Evolutionary conservation across 768 basidiomycete genomes (phyloP).

Genomic region (Thelephora ganbajun): DNA sequence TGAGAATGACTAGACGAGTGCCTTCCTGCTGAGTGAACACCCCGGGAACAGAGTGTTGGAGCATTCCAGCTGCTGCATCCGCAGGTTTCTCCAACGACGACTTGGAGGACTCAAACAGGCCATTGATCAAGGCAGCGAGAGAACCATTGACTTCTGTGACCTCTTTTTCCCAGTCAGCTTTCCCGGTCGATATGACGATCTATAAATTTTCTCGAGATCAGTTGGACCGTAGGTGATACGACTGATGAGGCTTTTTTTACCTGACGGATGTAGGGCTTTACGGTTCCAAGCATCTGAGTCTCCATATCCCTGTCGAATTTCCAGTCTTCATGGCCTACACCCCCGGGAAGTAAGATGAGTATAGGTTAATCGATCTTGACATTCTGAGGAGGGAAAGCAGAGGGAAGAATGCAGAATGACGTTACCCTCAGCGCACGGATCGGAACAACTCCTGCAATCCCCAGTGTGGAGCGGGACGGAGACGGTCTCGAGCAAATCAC

Average conservation of each 20-base stretch:
- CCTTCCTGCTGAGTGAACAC: constrained; percentile 44
- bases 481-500: constrained; percentile 37
- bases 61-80: constrained; percentile 3
- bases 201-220: constrained; percentile 16
- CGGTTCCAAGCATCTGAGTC: constrained; percentile 70
- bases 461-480: constrained; percentile 51
- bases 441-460: constrained; percentile 60
- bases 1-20: constrained; percentile 54
- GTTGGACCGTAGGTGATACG: constrained; percentile 1
- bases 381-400: neutral
- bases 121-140: constrained; percentile 36
- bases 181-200: constrained; percentile 84
- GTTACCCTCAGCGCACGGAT: constrained; percentile 64
- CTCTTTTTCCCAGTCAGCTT: constrained; percentile 77
- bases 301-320: constrained; percentile 71
- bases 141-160: constrained; percentile 59
- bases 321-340: constrained; percentile 58
- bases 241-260: constrained; percentile 20
- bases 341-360: neutral
- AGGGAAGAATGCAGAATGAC: neutral
- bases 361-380: neutral
- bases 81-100: constrained; percentile 3
- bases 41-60: constrained; percentile 25
- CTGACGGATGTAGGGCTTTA: constrained; percentile 76
- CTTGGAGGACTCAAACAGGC: constrained; percentile 21